Evolutionary conservation across 352 stramenopile genomes (phyloP).

Genomic region (Pythium apleroticum): DNA sequence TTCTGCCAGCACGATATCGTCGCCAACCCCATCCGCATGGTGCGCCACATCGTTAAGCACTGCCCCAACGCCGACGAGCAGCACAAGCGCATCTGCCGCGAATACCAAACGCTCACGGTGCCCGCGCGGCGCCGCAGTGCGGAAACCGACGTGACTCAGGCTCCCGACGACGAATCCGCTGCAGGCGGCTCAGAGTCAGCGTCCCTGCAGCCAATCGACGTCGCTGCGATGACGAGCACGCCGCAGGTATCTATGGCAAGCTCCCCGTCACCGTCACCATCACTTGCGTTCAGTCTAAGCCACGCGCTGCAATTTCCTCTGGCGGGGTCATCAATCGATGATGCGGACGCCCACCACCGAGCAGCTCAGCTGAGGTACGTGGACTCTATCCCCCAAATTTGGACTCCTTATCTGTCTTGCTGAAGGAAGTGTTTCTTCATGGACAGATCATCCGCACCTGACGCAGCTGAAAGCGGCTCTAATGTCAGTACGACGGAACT

Average conservation of each 20-base stretch:
- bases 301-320: conserved; percentile 3
- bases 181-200: background rate
- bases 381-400: background rate
- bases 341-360: background rate
- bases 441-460: background rate
- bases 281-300: background rate
- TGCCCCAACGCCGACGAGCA: conserved; percentile 41
- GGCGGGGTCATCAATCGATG: background rate
- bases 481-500: background rate
- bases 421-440: background rate
- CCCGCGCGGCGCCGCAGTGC: conserved; percentile 23
- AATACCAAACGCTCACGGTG: conserved; percentile 40
- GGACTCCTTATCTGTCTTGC: background rate
- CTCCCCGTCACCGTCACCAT: background rate
- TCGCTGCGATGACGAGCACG: background rate
- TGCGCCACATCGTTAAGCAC: conserved; percentile 45
- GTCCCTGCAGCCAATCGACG: conserved; percentile 1
- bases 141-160: background rate
- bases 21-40: conserved; percentile 45
- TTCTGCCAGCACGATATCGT: conserved; percentile 50
- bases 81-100: conserved; percentile 44
- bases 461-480: background rate
- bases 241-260: background rate
- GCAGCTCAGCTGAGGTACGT: background rate
- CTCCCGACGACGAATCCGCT: background rate